Conservation (phyloP, 1,139 yeast genomes). For the Protomyces inouyei region DNA sequence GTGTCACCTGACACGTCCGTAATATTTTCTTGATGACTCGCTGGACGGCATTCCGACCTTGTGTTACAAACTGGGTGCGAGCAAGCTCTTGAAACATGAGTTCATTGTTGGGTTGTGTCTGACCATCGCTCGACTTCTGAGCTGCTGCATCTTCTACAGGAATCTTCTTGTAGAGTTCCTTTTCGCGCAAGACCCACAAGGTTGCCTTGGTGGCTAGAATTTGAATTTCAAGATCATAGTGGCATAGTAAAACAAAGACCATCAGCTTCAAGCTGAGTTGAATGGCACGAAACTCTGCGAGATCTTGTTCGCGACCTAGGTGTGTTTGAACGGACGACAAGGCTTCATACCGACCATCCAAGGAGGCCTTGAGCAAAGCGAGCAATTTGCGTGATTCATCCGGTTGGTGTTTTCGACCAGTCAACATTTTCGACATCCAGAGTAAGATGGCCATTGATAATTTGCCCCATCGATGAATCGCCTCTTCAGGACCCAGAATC, state of each 20-base stretch:
- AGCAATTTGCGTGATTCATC: not conserved
- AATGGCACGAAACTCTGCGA: not conserved
- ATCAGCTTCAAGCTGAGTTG: not conserved
- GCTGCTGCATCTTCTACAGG: not conserved
- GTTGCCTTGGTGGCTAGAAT: not conserved
- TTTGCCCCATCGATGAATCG: not conserved
- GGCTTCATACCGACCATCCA: not conserved
- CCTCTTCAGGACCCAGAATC: not conserved
- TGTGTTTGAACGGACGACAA: not conserved
- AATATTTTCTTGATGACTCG: not conserved
- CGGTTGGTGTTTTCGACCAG: not conserved
- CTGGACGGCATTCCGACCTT: constrained; percentile 20
- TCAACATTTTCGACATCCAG: not conserved
- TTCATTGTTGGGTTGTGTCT: not conserved
- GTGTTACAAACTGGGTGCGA: not conserved
- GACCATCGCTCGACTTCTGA: not conserved
- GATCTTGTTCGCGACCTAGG: not conserved
- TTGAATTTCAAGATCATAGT: not conserved
- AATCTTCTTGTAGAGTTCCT: not conserved
- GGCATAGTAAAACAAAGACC: not conserved
- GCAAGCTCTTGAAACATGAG: constrained; percentile 6
- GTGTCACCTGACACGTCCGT: constrained; percentile 1
- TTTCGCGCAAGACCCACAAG: not conserved
- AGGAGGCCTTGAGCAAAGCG: not conserved
- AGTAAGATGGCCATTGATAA: not conserved